phyloP scores from a whole-genome alignment of 192 early-diverging fungal genomes.

The Coemansia sp. region DNA sequence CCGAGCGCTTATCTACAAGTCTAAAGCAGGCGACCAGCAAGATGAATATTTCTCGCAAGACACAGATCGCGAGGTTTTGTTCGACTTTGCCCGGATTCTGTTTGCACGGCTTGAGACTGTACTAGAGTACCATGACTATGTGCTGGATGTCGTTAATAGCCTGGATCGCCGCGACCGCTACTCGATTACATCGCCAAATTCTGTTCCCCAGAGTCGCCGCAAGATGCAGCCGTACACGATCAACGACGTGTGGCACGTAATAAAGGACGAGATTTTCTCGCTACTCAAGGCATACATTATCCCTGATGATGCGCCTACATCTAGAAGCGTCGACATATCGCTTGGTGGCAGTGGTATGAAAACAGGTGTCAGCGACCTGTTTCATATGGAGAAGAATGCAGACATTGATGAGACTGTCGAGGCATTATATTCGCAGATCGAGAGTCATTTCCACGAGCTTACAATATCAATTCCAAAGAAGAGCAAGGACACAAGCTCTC shows the following conservation, averaged over 20 bases:
- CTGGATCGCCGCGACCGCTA: conserved; percentile 48
- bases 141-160: conserved; percentile 64
- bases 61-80: conserved; percentile 67
- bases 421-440: conserved; percentile 46
- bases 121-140: conserved; percentile 70
- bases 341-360: conserved; percentile 17
- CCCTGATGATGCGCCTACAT: conserved; percentile 29
- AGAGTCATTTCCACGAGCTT: conserved; percentile 46
- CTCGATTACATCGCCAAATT: conserved; percentile 23
- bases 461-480: conserved; percentile 25
- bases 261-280: conserved; percentile 49
- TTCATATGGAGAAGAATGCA: conserved; percentile 41
- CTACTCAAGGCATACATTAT: conserved; percentile 55
- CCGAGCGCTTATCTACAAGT: conserved; percentile 37
- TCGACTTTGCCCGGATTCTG: conserved; percentile 73
- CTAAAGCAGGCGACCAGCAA: conserved; percentile 37
- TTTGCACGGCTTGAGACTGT: conserved; percentile 78
- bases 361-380: conserved; percentile 43
- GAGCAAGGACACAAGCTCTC: conserved; percentile 29
- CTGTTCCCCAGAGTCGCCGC: conserved; percentile 1
- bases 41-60: conserved; percentile 53
- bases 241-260: conserved; percentile 52
- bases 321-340: conserved; percentile 16
- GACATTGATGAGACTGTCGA: conserved; percentile 38
- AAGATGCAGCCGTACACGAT: conserved; percentile 37